Evolutionary conservation across 805 yeast species (phyloP), one percentile per base, ranked within the genome.

Genomic region (Candida rishiriensis): DNA sequence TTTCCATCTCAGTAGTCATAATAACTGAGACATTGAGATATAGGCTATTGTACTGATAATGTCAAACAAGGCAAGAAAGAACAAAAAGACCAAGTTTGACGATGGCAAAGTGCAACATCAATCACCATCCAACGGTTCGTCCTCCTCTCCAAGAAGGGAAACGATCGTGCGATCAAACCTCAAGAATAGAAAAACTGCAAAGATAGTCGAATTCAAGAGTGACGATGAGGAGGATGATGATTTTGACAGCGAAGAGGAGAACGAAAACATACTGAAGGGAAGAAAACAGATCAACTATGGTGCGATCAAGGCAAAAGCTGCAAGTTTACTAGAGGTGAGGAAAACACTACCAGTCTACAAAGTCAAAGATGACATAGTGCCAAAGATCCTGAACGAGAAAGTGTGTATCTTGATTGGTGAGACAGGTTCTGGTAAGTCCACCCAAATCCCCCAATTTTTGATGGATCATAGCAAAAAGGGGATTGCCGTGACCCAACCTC

Each of bases 351-450:
- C 97, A 0, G 87, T 90, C 26, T 88, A 73, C 63, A 80, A 76
- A 52, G 87, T 86, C 49, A 79, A 79, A 53, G 81, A 78, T 36
- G 74, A 78, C 42, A 75, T 91, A 14, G 59, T 85, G 48, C 66
- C 73, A 10, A 76, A 79, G 49, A 58, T 91, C 2, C 45, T 65
- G 3, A 48, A 66, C 10, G 76, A 83, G 54, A 81, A 76, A 49
- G 95, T 89, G 5, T 80, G 90, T 0, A 79, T 91, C 1, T 72
- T 91, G 15, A 85, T 93, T 59, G 98, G 98, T 65, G 98, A 91
- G 60, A 91, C 99, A 0, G 99, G 99, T 65, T 88, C 96, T 8
- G 98, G 98, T 71, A 91, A 91, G 61, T 90, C 98, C 3, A 91
- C 99, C 0, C 99, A 91, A 68, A 82, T 91, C 38, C 98, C 99